Evolutionary conservation across 345 rosid species (phyloP).

Genomic region (Crucihimalaya himalaica): DNA sequence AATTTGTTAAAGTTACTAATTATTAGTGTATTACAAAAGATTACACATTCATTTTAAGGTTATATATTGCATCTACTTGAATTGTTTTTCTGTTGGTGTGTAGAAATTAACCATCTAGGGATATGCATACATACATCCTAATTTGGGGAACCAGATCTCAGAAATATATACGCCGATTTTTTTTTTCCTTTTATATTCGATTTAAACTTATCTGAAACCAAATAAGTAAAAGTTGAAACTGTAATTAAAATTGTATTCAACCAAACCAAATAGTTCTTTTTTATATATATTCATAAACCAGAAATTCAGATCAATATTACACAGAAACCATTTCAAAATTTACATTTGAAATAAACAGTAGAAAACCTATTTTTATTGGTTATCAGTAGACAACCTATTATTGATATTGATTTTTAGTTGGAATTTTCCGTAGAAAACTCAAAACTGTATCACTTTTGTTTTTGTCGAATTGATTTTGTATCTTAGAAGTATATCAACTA

Average conservation of each 20-base stretch:
- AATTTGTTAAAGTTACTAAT: slow-evolving; percentile 21
- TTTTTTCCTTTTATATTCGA: no score
- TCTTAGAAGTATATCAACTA: background rate
- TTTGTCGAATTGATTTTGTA: background rate
- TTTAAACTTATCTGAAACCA: no score
- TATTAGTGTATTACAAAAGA: background rate
- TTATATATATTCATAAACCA: background rate
- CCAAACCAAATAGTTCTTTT: background rate
- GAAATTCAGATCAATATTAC: background rate
- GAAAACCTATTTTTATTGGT: background rate
- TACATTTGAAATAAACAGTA: no score
- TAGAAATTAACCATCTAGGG: no score
- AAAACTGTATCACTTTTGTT: background rate
- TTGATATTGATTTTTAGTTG: background rate
- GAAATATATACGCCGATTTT: no score
- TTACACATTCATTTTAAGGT: background rate
- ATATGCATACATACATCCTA: no score
- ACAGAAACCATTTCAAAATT: background rate
- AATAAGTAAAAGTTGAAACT: no score
- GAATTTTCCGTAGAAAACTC: background rate
- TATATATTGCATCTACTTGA: background rate
- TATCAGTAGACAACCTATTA: background rate
- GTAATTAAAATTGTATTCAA: background rate
- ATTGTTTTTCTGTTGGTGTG: background rate
- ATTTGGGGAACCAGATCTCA: no score